Percentiles rank a stretch among this genome's conserved stretches.
phyloP scores from a whole-genome alignment of 2,329 filamentous ascomycete species.

The Nemania sp. region DNA sequence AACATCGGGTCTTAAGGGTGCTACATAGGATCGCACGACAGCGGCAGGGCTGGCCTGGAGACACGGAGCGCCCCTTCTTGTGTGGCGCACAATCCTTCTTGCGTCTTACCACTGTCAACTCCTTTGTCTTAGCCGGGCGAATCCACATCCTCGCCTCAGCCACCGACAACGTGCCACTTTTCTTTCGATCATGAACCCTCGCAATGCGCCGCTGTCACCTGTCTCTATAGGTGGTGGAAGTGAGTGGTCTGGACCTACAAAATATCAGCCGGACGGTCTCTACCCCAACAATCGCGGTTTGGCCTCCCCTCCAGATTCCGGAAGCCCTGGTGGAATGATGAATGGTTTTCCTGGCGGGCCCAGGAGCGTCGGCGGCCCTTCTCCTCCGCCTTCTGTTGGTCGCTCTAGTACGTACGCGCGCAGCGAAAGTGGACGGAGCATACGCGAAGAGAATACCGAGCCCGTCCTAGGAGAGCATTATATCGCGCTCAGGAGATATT shows the following conservation, averaged over 20 bases:
- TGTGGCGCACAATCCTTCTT: conserved; percentile 24
- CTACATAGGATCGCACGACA: conserved; percentile 9
- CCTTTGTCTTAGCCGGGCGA: conserved; percentile 29
- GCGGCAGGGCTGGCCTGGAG: conserved; percentile 19
- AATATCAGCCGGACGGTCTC: conserved; percentile 64
- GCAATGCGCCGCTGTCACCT: conserved; percentile 78
- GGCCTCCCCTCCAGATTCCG: conserved; percentile 71
- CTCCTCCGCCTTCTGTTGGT: conserved; percentile 85
- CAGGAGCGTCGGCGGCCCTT: conserved; percentile 66
- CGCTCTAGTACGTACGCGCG: conserved; percentile 78
- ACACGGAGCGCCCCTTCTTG: conserved; percentile 21
- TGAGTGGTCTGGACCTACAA: conserved; percentile 75
- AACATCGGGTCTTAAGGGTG: conserved; percentile 14
- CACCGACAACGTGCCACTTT: conserved; percentile 14
- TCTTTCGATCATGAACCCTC: conserved; percentile 64
- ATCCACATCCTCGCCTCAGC: conserved; percentile 21
- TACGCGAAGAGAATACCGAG: conserved; percentile 63
- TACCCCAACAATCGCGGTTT: conserved; percentile 60
- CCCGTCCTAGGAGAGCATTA: conserved; percentile 78
- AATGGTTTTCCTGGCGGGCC: conserved; percentile 61
- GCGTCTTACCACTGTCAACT: conserved; percentile 17
- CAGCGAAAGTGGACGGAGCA: conserved; percentile 66
- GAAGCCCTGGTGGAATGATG: conserved; percentile 62
- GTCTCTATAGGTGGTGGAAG: conserved; percentile 81
- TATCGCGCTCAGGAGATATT: conserved; percentile 73